Percentiles rank a stretch among this genome's conserved stretches.
Conservation (phyloP, 2,329 filamentous ascomycete genomes). For the Phyllosticta ampelicida region DNA sequence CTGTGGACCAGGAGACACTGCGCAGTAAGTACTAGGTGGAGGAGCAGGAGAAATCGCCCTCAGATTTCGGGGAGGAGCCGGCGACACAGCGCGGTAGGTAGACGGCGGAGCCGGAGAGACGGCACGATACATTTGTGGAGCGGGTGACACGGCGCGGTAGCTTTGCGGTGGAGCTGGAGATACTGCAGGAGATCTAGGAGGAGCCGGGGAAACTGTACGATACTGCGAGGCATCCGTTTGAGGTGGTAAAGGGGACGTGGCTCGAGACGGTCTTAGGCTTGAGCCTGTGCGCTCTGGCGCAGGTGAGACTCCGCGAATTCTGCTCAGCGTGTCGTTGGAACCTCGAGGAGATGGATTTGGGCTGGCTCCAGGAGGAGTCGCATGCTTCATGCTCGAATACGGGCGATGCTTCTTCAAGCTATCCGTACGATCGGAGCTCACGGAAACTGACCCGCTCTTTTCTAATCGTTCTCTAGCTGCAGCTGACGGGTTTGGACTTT, state of each 20-base stretch:
- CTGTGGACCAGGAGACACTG: conserved; percentile 17
- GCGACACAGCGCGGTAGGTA: conserved; percentile 27
- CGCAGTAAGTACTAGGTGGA: conserved; percentile 14
- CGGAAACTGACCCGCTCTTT: conserved; percentile 14
- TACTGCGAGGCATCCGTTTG: conserved; percentile 17
- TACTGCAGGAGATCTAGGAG: conserved; percentile 22
- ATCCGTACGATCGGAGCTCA: conserved; percentile 20
- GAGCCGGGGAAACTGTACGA: conserved; percentile 24
- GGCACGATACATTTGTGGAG: conserved; percentile 13
- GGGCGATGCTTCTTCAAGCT: conserved; percentile 31
- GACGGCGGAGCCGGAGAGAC: conserved; percentile 21
- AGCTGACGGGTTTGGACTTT: conserved; percentile 31
- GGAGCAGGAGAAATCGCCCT: conserved; percentile 17
- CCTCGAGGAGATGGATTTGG: conserved; percentile 17
- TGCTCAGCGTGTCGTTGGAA: conserved; percentile 2
- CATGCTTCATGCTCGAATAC: conserved; percentile 42
- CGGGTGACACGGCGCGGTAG: not conserved
- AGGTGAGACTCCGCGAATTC: not conserved
- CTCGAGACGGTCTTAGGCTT: not conserved
- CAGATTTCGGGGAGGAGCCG: conserved; percentile 14
- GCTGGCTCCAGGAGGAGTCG: conserved; percentile 18
- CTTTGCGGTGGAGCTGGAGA: conserved; percentile 16
- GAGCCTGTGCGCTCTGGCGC: conserved; percentile 2
- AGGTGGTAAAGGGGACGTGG: conserved; percentile 14
- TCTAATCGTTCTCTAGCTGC: conserved; percentile 25